These are phyloP conservation scores for Desmodesmus armatus DNA, from an alignment of 139 green algal genomes.

Conservation along the genomic window DNA sequence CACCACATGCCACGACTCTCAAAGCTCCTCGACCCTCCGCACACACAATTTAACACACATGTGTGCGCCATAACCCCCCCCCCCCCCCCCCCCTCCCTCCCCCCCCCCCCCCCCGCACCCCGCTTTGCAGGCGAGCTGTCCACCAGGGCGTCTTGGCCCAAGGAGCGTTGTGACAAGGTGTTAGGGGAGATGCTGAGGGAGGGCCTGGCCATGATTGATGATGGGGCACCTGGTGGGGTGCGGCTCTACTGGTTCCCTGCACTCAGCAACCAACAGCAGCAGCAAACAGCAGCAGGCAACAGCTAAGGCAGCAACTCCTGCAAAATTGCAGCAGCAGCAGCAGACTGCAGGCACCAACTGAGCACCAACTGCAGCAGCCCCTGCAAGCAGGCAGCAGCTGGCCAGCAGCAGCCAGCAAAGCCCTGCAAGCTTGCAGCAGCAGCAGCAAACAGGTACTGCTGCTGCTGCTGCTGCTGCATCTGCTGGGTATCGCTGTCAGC, in stretches of 20 bases:
- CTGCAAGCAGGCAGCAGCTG: too few relatives aligned
- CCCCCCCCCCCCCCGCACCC: background rate
- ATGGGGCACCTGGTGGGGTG: conserved; percentile 53
- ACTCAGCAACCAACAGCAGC: background rate
- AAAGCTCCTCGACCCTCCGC: too few relatives aligned
- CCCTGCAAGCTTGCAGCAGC: background rate
- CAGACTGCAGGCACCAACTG: too few relatives aligned
- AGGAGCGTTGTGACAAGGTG: conserved; percentile 1
- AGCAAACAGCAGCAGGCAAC: background rate
- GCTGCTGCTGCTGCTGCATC: too few relatives aligned
- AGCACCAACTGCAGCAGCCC: too few relatives aligned
- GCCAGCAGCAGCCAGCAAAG: background rate
- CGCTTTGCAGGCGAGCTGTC: conserved; percentile 33
- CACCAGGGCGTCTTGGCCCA: conserved; percentile 39
- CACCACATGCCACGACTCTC: too few relatives aligned
- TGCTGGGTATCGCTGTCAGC: too few relatives aligned
- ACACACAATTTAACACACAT: too few relatives aligned
- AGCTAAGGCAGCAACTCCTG: too few relatives aligned
- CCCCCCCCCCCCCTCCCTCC: background rate
- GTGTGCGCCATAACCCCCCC: too few relatives aligned
- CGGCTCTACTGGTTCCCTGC: conserved; percentile 87
- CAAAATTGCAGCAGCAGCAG: background rate
- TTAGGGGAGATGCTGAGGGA: conserved; percentile 67
- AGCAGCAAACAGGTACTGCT: too few relatives aligned
- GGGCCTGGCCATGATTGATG: conserved; percentile 83